Evolutionary conservation across 2,329 filamentous ascomycete species (phyloP).

Genomic region (Escovopsis sp.): DNA sequence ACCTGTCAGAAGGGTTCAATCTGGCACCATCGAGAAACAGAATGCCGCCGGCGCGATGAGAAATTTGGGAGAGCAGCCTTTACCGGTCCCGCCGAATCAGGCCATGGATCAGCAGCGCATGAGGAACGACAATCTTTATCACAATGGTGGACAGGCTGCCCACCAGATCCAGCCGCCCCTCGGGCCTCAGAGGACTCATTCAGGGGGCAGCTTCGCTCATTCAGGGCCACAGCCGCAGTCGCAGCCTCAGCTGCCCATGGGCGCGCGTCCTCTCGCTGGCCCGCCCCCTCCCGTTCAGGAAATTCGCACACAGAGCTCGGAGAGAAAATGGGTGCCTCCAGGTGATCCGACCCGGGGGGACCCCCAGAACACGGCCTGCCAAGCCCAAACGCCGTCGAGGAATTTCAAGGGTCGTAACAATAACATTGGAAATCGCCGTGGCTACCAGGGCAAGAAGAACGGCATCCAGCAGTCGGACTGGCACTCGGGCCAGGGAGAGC

Average conservation of each 20-base stretch:
- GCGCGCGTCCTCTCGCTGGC: background rate
- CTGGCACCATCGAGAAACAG: background rate
- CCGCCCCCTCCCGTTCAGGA: background rate
- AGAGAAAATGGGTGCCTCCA: background rate
- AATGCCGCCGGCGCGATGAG: background rate
- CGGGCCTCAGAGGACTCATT: background rate
- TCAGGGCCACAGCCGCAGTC: background rate
- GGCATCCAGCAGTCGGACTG: conserved; percentile 1
- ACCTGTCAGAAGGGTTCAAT: background rate
- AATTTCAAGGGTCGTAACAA: background rate
- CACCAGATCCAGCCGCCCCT: background rate
- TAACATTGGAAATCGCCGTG: conserved; percentile 1
- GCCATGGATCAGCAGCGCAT: background rate
- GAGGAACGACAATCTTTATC: background rate
- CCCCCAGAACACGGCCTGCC: background rate
- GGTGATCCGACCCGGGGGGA: background rate
- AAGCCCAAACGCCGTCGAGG: background rate
- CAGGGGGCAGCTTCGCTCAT: background rate
- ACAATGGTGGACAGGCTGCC: background rate
- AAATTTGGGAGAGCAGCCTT: background rate
- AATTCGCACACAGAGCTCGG: background rate
- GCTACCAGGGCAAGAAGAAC: conserved; percentile 2
- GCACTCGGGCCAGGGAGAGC: background rate
- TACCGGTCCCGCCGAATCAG: conserved; percentile 4
- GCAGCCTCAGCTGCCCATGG: background rate